Percentiles rank a stretch among this genome's conserved stretches.
Evolutionary conservation across 148 eudicot species (phyloP).

Genomic region (Camellia japonica): DNA sequence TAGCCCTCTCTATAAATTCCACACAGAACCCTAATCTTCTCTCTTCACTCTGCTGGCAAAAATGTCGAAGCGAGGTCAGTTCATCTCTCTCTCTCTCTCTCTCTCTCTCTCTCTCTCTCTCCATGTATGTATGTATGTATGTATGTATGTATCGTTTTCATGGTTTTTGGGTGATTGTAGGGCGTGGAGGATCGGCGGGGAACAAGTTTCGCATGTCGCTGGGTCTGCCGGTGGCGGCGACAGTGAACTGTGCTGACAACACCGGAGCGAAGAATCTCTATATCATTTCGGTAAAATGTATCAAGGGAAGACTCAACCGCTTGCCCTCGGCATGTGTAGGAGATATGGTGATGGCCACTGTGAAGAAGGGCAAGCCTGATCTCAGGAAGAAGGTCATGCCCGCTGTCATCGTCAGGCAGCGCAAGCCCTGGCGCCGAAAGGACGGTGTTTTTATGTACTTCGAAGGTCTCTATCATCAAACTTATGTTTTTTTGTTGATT

Average conservation of each 20-base stretch:
- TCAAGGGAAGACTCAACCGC: conserved; percentile 63
- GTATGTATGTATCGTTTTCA: not conserved
- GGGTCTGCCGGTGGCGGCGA: conserved; percentile 73
- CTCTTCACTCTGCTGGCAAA: conserved; percentile 18
- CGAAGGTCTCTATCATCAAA: conserved; percentile 34
- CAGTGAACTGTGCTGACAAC: conserved; percentile 64
- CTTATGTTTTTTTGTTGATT: not conserved
- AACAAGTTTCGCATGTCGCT: conserved; percentile 74
- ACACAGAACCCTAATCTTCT: not conserved
- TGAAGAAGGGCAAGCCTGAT: conserved; percentile 65
- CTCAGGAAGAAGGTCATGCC: conserved; percentile 73
- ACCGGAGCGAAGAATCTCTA: conserved; percentile 64
- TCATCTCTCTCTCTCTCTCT: not conserved
- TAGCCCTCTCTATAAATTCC: not conserved
- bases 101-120: not conserved
- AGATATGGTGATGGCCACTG: conserved; percentile 79
- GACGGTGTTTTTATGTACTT: conserved; percentile 67
- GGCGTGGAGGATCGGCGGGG: conserved; percentile 69
- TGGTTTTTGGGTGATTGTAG: conserved; percentile 16
- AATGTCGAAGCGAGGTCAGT: conserved; percentile 57
- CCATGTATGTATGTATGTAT: not conserved
- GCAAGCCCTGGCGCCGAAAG: conserved; percentile 76
- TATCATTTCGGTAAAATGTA: conserved; percentile 64
- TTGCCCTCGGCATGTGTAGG: conserved; percentile 68
- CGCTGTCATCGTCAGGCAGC: conserved; percentile 58